phyloP scores from a whole-genome alignment of 306 rosid species.

The Citrullus colocynthis region DNA sequence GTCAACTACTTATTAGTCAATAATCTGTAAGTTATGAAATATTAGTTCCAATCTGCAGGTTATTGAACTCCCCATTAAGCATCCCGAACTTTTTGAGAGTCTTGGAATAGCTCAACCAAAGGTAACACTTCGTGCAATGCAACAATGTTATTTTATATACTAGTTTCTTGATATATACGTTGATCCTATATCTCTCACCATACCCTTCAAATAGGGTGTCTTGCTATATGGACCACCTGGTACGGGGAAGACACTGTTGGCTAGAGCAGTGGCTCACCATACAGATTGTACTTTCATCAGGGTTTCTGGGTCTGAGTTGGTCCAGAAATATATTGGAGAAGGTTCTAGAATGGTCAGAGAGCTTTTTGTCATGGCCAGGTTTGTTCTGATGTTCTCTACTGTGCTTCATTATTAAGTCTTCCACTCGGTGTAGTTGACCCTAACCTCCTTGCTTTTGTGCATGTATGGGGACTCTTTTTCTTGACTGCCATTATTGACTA shows the following conservation, averaged over 20 bases:
- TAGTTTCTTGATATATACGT: not conserved
- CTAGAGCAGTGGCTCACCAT: slow-evolving; percentile 99
- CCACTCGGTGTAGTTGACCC: not conserved
- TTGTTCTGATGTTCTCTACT: slow-evolving; percentile 16
- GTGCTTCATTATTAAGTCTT: not conserved
- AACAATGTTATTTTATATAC: not conserved
- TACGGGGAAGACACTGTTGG: slow-evolving; percentile 92
- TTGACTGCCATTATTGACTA: not conserved
- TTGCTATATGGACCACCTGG: slow-evolving; percentile 96
- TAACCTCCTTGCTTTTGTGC: not conserved
- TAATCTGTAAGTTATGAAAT: not conserved
- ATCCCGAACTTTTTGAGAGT: slow-evolving; percentile 96
- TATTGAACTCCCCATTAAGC: slow-evolving; percentile 95
- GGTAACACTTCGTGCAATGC: slow-evolving; percentile 27
- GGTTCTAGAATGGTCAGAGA: slow-evolving; percentile 99
- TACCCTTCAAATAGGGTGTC: slow-evolving; percentile 49
- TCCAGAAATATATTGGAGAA: slow-evolving; percentile 98
- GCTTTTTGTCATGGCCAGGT: slow-evolving; percentile 99
- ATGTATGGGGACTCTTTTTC: not conserved
- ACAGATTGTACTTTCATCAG: slow-evolving; percentile 98
- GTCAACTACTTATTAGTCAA: not conserved
- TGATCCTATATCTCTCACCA: not conserved
- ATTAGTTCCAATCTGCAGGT: slow-evolving; percentile 35
- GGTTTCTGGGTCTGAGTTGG: slow-evolving; percentile 96
- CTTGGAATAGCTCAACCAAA: slow-evolving; percentile 99